A percentile compares a stretch with the other conserved stretches of the same genome.
Conservation (phyloP, 306 rosid genomes). For the Cucurbita argyrosperma region DNA sequence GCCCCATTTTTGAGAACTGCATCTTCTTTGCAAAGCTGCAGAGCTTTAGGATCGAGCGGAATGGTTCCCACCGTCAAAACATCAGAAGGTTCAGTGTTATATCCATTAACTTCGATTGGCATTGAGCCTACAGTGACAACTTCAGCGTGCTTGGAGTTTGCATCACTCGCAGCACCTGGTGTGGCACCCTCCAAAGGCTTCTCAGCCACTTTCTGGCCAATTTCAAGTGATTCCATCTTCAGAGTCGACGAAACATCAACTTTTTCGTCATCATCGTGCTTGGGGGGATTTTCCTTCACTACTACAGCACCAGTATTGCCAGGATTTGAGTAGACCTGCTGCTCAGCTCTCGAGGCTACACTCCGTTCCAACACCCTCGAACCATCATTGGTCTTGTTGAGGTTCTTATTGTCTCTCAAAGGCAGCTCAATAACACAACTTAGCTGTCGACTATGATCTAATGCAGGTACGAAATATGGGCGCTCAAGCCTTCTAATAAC, state of each 20-base stretch:
- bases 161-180: background rate
- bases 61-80: slow-evolving; percentile 64
- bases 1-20: background rate
- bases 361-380: slow-evolving; percentile 12
- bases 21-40: slow-evolving; percentile 30
- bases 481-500: slow-evolving; percentile 28
- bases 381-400: slow-evolving; percentile 19
- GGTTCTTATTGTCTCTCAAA: slow-evolving; percentile 17
- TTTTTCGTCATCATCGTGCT: slow-evolving; percentile 14
- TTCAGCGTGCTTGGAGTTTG: slow-evolving; percentile 18
- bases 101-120: slow-evolving; percentile 59
- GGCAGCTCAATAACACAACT: slow-evolving; percentile 30
- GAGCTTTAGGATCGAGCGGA: slow-evolving; percentile 48
- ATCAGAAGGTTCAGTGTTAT: slow-evolving; percentile 18
- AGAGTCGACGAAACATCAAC: slow-evolving; percentile 28
- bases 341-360: slow-evolving; percentile 18
- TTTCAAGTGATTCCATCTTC: slow-evolving; percentile 53
- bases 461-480: slow-evolving; percentile 28
- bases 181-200: slow-evolving; percentile 10
- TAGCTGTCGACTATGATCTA: slow-evolving; percentile 41
- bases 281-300: slow-evolving; percentile 17
- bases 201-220: slow-evolving; percentile 31
- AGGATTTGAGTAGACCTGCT: slow-evolving; percentile 19
- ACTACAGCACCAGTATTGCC: slow-evolving; percentile 5
- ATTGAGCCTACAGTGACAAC: slow-evolving; percentile 64